A percentile compares a stretch with the other conserved stretches of the same genome.
These are phyloP conservation scores for Dacryopinax primogenitus DNA, from an alignment of 768 basidiomycete species.

Conservation along the genomic window DNA sequence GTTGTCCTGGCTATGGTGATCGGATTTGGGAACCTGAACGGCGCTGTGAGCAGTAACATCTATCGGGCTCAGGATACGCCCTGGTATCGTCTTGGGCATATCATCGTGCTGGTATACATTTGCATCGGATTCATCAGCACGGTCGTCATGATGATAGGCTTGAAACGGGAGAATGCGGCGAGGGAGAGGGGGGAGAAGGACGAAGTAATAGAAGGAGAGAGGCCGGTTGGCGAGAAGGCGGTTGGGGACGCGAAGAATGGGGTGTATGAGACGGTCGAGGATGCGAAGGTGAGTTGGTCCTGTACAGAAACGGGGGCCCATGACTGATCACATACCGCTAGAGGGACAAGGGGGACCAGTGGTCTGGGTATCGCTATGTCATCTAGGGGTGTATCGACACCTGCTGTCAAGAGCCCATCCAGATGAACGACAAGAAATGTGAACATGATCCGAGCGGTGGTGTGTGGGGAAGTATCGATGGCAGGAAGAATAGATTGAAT, in stretches of 20 bases:
- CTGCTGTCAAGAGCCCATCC: too few relatives aligned
- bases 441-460: too few relatives aligned
- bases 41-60: slow-evolving; percentile 64
- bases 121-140: slow-evolving; percentile 45
- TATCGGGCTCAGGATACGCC: slow-evolving; percentile 55
- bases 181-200: slow-evolving; percentile 57
- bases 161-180: slow-evolving; percentile 49
- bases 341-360: slow-evolving; percentile 54
- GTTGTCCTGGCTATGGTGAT: slow-evolving; percentile 60
- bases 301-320: too few relatives aligned
- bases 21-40: slow-evolving; percentile 48
- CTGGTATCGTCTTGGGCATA: slow-evolving; percentile 60
- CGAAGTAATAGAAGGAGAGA: slow-evolving; percentile 57
- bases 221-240: slow-evolving; percentile 32
- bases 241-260: slow-evolving; percentile 31
- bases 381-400: too few relatives aligned
- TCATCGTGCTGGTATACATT: slow-evolving; percentile 56
- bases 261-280: slow-evolving; percentile 39
- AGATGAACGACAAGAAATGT: too few relatives aligned
- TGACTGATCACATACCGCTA: too few relatives aligned
- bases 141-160: slow-evolving; percentile 29
- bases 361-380: slow-evolving; percentile 65
- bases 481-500: too few relatives aligned
- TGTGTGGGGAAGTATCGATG: too few relatives aligned
- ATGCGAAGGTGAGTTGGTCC: slow-evolving; percentile 35